Base-by-base conservation (phyloP, 495 filamentous ascomycete species). In the Neohortaea acidophila region DNA sequence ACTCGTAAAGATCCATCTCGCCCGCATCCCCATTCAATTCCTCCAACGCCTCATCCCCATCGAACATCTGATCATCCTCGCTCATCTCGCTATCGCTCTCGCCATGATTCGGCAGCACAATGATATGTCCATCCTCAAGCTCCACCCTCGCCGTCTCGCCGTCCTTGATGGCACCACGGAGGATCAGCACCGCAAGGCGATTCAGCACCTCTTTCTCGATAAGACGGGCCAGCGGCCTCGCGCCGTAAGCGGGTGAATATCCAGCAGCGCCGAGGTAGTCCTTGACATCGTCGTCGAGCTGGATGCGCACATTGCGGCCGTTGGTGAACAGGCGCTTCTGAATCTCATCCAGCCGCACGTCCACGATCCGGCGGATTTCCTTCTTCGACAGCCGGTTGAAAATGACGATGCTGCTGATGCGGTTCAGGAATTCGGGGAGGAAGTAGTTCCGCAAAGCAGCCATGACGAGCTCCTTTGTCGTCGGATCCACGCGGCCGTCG, bases 141-240 rank as follows among this genome's bases (percentile, higher is more conserved):
- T 81, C 73, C 24, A 94, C 83, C 17, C 68, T 63, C 2, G 87
- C 89, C 2, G 57, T 53, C 60, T 97, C 89, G 17, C 85, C 84
- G 52, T 97, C 86, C 47, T 66, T 69, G 54, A 97, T 77, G 27
- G 67, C 72, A 35, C 85, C 85, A 22, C 84, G 69, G 11, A 97
- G 70, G 35, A 97, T 83, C 38, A 94, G 67, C 18, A 97, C 77
- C 0, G 89, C 89, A 38, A 97, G 62, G 22, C 77, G 77, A 58
- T 97, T 97, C 44, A 97, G 72, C 21, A 97, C 81, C 58, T 97
- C 89, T 59, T 84, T 83, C 64, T 97, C 87, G 44, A 97, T 91
- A 47, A 97, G 69, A 24, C 89, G 70, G 25, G 74, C 74, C 5
- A 97, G 63, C 15, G 89, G 89, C 25, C 89, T 68, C 22, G 89